phyloP scores from a whole-genome alignment of 164 flowering plant species.

The Chimonanthus praecox region DNA sequence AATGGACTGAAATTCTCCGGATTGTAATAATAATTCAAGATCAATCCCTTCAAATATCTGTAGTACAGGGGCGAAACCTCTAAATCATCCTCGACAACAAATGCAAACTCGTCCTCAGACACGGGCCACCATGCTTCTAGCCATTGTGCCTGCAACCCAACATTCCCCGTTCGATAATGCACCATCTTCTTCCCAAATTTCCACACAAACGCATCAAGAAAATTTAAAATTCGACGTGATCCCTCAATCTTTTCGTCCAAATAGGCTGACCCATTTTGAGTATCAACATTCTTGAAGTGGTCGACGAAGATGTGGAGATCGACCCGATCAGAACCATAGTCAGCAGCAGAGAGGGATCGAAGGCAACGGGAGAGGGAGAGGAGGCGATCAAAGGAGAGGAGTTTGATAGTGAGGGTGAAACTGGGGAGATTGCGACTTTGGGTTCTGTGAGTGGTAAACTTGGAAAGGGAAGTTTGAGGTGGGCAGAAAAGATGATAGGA shows the following conservation, averaged over 20 bases:
- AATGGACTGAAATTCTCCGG: slow-evolving; percentile 59
- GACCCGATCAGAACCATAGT: slow-evolving; percentile 51
- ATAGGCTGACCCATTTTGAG: slow-evolving; percentile 3
- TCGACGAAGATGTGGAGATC: slow-evolving; percentile 79
- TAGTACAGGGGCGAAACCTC: slow-evolving; percentile 81
- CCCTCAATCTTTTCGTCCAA: slow-evolving; percentile 35
- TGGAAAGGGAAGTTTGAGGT: slow-evolving; percentile 10
- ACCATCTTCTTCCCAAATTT: slow-evolving; percentile 65
- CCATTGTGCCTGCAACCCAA: slow-evolving; percentile 97
- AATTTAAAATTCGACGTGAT: slow-evolving; percentile 48
- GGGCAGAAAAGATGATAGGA: slow-evolving; percentile 16
- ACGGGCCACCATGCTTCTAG: slow-evolving; percentile 96
- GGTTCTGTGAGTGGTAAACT: slow-evolving; percentile 3
- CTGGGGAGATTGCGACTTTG: slow-evolving; percentile 14
- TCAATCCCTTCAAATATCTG: slow-evolving; percentile 52
- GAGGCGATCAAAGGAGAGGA: slow-evolving; percentile 80
- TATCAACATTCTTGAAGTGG: slow-evolving; percentile 39
- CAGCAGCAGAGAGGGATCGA: slow-evolving; percentile 63
- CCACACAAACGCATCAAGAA: slow-evolving; percentile 79
- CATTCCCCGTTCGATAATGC: slow-evolving; percentile 81
- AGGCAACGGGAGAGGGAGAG: slow-evolving; percentile 77
- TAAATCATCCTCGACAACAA: slow-evolving; percentile 94
- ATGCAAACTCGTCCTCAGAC: slow-evolving; percentile 79
- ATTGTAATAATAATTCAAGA: slow-evolving; percentile 64
- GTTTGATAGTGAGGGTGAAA: slow-evolving; percentile 67